Conservation (phyloP, 768 basidiomycete species). For the Podaxis sp. region DNA sequence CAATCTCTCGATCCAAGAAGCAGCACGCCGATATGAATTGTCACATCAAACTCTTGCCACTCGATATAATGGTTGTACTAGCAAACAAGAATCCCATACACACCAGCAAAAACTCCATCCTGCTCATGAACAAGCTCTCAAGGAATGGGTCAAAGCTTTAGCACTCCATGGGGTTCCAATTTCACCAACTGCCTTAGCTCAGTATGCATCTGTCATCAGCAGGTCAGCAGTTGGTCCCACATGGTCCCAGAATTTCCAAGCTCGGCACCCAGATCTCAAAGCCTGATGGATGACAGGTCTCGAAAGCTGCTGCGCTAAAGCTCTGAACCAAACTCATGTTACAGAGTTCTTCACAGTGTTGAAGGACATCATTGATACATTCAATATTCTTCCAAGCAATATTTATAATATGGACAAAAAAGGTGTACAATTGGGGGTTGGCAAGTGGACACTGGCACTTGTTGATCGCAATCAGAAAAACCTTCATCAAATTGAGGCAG, state of each 20-base stretch:
- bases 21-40: too few species aligned
- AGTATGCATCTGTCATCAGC: neutral
- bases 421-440: slow-evolving; percentile 11
- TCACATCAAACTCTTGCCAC: too few species aligned
- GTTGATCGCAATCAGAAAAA: slow-evolving; percentile 5
- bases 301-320: neutral
- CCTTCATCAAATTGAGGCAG: neutral
- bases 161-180: neutral
- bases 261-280: neutral
- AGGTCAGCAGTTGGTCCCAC: neutral
- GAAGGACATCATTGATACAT: neutral
- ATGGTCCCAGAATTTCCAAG: neutral
- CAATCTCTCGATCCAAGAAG: too few species aligned
- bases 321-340: neutral
- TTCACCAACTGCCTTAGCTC: neutral
- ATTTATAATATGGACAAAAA: slow-evolving; percentile 18
- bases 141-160: neutral
- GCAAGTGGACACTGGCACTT: slow-evolving; percentile 1
- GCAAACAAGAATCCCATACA: too few species aligned
- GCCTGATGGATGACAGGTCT: neutral
- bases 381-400: slow-evolving; percentile 5
- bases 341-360: neutral
- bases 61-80: too few species aligned
- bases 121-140: too few species aligned
- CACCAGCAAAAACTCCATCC: too few species aligned